Conservation (phyloP, 768 basidiomycete species). For the Termitomyces sp. region DNA sequence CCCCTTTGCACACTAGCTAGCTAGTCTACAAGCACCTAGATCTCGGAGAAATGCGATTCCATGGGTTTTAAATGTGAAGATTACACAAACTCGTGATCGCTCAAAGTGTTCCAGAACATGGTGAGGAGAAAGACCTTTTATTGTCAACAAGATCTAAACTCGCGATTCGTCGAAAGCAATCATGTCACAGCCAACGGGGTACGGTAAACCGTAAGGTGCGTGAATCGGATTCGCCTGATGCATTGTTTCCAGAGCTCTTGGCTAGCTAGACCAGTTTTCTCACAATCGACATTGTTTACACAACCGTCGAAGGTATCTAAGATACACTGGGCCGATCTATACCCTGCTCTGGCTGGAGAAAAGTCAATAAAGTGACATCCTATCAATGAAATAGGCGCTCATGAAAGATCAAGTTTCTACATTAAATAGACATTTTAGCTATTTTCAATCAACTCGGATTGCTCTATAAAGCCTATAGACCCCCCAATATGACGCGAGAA, state of each 20-base stretch:
- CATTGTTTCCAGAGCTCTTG: not conserved
- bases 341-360: too few species aligned
- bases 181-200: not conserved
- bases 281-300: not conserved
- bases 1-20: too few species aligned
- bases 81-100: not conserved
- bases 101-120: not conserved
- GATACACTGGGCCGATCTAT: not conserved
- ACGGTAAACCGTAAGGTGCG: too few species aligned
- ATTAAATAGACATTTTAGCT: constrained; percentile 1
- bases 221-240: too few species aligned
- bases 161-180: not conserved
- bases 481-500: constrained; percentile 90
- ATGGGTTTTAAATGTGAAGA: not conserved
- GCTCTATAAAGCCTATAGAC: constrained; percentile 79
- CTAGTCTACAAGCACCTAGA: not conserved
- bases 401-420: not conserved
- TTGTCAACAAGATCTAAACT: not conserved
- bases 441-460: constrained; percentile 68
- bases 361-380: not conserved
- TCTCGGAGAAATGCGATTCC: not conserved
- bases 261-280: not conserved
- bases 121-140: not conserved
- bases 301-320: not conserved
- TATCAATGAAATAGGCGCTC: not conserved